Evolutionary conservation across 768 basidiomycete genomes (phyloP).

Genomic region (Mycena metata): DNA sequence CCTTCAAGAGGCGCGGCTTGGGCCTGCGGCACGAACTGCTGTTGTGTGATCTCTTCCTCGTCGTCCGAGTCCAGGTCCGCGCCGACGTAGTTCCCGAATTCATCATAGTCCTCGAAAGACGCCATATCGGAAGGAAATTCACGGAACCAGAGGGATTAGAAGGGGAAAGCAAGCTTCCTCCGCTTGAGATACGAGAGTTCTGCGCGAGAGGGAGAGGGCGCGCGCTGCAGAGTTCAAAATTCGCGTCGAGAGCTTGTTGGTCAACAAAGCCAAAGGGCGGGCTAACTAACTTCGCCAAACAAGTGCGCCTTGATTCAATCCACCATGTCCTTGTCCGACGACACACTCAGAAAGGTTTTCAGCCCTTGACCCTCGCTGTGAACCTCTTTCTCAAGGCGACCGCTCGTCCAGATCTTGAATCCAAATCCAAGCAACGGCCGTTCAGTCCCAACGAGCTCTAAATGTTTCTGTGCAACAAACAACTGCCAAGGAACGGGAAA

Average conservation of each 20-base stretch:
- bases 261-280: constrained; percentile 20
- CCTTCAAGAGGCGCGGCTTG: constrained; percentile 80
- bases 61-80: constrained; percentile 94
- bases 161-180: no score
- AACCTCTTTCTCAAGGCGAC: constrained; percentile 39
- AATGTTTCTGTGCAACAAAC: constrained; percentile 82
- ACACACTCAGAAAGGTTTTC: constrained; percentile 83
- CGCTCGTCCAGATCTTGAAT: constrained; percentile 76
- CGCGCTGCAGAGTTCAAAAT: constrained; percentile 94
- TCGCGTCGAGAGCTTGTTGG: constrained; percentile 76
- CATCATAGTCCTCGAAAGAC: constrained; percentile 72
- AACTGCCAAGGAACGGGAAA: constrained; percentile 86
- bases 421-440: constrained; percentile 94
- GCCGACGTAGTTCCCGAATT: constrained; percentile 72
- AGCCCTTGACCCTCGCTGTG: constrained; percentile 26
- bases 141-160: neutral
- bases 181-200: neutral
- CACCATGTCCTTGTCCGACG: constrained; percentile 79
- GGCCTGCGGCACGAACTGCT: constrained; percentile 57
- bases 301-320: constrained; percentile 46
- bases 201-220: constrained; percentile 10
- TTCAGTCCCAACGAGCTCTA: constrained; percentile 86
- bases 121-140: constrained; percentile 54
- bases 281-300: no score
- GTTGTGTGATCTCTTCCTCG: constrained; percentile 70